These are phyloP conservation scores for Kwoniella pini DNA, from an alignment of 768 basidiomycete species.

Conservation along the genomic window DNA sequence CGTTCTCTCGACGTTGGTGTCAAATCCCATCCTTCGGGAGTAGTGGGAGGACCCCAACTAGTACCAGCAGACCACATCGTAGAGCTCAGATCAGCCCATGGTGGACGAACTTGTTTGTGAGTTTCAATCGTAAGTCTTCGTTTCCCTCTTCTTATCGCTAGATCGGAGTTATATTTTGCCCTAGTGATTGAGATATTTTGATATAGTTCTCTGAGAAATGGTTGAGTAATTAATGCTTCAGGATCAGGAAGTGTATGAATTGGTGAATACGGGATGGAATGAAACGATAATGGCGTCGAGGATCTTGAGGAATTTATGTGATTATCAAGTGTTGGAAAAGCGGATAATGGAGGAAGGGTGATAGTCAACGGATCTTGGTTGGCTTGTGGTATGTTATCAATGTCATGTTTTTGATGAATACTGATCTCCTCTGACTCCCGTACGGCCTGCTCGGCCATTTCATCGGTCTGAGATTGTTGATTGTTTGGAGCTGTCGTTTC, in stretches of 20 bases:
- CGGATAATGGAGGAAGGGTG: background rate
- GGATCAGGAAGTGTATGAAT: background rate
- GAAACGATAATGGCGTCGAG: constrained; percentile 2
- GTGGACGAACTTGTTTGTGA: background rate
- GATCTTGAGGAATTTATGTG: background rate
- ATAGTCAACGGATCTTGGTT: background rate
- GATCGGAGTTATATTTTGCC: background rate
- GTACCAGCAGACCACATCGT: constrained; percentile 11
- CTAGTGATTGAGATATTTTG: background rate
- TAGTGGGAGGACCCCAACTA: constrained; percentile 3
- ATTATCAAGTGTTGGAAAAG: background rate
- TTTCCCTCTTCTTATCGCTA: constrained; percentile 1
- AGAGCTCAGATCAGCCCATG: constrained; percentile 7
- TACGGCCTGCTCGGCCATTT: too few species aligned
- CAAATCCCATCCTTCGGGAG: constrained; percentile 6
- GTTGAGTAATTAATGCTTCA: constrained; percentile 3
- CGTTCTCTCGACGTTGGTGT: background rate
- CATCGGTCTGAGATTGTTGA: too few species aligned
- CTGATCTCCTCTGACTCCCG: too few species aligned
- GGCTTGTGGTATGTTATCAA: too few species aligned
- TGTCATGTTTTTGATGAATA: too few species aligned
- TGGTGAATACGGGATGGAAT: constrained; percentile 6
- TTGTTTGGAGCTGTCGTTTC: too few species aligned
- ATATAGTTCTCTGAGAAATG: constrained; percentile 6
- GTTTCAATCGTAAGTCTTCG: constrained; percentile 6